Percentiles rank a stretch among this genome's conserved stretches.
Evolutionary conservation across 2,329 filamentous ascomycete species (phyloP).

Genomic region (Plenodomus tracheiphilus): DNA sequence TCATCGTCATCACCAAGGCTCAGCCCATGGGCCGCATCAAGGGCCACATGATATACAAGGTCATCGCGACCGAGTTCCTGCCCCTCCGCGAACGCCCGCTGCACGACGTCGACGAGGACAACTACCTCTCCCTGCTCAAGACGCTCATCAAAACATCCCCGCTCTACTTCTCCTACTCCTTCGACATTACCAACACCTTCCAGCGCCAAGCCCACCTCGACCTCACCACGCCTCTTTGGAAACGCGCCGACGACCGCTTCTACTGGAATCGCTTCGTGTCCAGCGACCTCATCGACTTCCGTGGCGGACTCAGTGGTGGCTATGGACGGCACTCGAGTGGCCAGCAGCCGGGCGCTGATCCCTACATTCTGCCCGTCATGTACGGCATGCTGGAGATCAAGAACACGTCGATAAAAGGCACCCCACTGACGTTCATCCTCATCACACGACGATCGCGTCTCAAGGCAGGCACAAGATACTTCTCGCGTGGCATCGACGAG

Average conservation of each 20-base stretch:
- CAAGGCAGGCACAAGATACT: slow-evolving; percentile 89
- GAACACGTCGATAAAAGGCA: slow-evolving; percentile 82
- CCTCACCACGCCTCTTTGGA: slow-evolving; percentile 76
- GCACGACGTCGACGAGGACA: slow-evolving; percentile 91
- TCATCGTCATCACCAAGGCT: slow-evolving; percentile 93
- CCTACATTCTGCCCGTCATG: slow-evolving; percentile 93
- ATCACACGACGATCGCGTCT: slow-evolving; percentile 89
- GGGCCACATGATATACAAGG: slow-evolving; percentile 95
- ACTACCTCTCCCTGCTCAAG: slow-evolving; percentile 81
- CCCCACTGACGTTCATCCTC: slow-evolving; percentile 79
- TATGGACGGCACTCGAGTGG: slow-evolving; percentile 64
- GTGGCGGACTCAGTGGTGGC: slow-evolving; percentile 59
- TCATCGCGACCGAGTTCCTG: slow-evolving; percentile 87
- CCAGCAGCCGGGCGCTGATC: slow-evolving; percentile 76
- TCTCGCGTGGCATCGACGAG: slow-evolving; percentile 91
- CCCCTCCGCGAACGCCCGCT: slow-evolving; percentile 90
- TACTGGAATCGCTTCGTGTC: slow-evolving; percentile 98
- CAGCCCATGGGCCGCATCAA: slow-evolving; percentile 87
- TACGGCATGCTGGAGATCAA: slow-evolving; percentile 95
- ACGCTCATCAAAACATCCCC: slow-evolving; percentile 79
- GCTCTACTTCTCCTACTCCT: slow-evolving; percentile 97
- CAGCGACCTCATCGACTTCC: slow-evolving; percentile 88
- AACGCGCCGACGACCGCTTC: slow-evolving; percentile 92
- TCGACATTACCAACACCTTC: slow-evolving; percentile 95
- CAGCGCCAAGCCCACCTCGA: slow-evolving; percentile 86